Percentiles rank a stretch among this genome's conserved stretches.
These are phyloP conservation scores for Rhododendron griersonianum DNA, from an alignment of 148 eudicot genomes.

Conservation along the genomic window DNA sequence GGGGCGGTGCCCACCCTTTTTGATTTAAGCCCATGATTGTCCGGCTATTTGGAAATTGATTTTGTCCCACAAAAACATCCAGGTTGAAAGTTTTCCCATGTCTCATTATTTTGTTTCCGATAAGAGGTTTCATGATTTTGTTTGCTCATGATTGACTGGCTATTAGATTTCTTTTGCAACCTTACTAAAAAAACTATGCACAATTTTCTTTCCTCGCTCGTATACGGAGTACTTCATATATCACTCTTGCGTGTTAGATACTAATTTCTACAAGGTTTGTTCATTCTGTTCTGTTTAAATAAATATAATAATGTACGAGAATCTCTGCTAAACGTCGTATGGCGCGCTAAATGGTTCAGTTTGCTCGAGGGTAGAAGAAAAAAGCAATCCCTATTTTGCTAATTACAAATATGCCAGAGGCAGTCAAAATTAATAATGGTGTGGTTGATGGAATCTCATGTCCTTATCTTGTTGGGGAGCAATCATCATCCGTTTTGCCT, in stretches of 20 bases:
- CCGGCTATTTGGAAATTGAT: conserved; percentile 13
- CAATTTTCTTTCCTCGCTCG: not conserved
- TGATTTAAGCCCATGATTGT: not conserved
- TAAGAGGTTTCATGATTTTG: conserved; percentile 15
- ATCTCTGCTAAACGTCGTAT: not conserved
- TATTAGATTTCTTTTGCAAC: too few species aligned
- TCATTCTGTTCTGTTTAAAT: not conserved
- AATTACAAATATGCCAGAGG: not conserved
- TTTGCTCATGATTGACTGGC: not conserved
- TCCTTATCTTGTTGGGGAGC: not conserved
- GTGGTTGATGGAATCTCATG: conserved; percentile 2
- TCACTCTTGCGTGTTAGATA: not conserved
- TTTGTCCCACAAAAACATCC: conserved; percentile 12
- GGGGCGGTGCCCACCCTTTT: not conserved
- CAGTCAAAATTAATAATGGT: conserved; percentile 6
- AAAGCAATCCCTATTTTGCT: conserved; percentile 2
- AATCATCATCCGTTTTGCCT: conserved; percentile 6
- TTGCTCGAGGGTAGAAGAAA: not conserved
- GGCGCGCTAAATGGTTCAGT: not conserved
- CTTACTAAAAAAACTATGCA: not conserved
- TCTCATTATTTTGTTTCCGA: conserved; percentile 9
- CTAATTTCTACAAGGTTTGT: accelerated
- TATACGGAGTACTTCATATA: not conserved
- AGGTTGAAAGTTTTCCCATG: not conserved
- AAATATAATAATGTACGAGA: not conserved